Evolutionary conservation across 306 rosid species (phyloP), one percentile per base, ranked within the genome.

Genomic region (Bauhinia variegata): DNA sequence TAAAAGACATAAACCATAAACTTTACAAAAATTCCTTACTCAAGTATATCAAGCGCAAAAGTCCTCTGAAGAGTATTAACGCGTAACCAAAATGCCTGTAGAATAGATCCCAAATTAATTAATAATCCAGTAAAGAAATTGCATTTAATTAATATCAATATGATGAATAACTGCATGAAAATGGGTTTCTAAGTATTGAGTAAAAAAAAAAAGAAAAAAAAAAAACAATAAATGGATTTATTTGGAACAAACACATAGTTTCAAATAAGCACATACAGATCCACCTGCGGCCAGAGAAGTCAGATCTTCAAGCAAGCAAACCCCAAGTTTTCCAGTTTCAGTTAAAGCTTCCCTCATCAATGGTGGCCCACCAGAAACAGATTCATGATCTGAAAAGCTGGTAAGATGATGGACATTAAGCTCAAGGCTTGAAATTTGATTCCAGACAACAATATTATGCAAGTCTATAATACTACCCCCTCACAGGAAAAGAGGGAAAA

Each of bases 231-330:
- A 34, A 61, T 38, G 41, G 52, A 36, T 59, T 56, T 57, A 72
- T 61, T 56, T 67, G 57, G 19, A 64, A 68, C 30, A 71, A 56
- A 60, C 39, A 65, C 58, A 59, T 56, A 78, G 84, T 71, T 76
- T 60, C 68, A 76, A 87, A 83, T 79, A 67, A 86, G 80, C 84
- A 87, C 98, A 87, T 92, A 92, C 98, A 81, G 93, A 92, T 87
- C 96, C 98, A 84, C 96, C 96, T 89, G 98, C 98, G 74, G 98
- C 96, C 84, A 92, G 95, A 75, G 98, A 95, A 79, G 96, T 87
- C 79, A 89, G 80, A 85, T 92, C 98, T 92, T 89, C 98, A 67
- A 92, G 98, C 79, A 92, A 72, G 59, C 88, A 88, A 63, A 89
- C 87, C 73, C 98, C 98, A 74, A 89, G 89, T 81, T 82, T 86